Conservation (phyloP, 805 yeast species). For the Crinitomyces ghanaensis region DNA sequence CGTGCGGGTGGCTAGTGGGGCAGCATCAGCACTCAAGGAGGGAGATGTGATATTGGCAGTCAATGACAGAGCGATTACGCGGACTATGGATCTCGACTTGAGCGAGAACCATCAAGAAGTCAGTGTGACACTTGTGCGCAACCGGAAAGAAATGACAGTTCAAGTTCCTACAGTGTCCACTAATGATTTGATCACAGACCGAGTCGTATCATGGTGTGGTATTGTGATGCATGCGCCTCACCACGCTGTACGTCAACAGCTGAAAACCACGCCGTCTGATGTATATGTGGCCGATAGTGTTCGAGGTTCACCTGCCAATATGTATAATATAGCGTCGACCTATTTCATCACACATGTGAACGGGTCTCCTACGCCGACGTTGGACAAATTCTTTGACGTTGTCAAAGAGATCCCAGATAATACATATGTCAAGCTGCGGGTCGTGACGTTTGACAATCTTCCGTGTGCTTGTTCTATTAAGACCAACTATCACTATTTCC, state of each 20-base stretch:
- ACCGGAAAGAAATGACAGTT: constrained; percentile 49
- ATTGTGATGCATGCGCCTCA: constrained; percentile 80
- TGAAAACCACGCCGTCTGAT: constrained; percentile 56
- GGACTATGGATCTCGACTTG: constrained; percentile 52
- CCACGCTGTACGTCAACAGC: constrained; percentile 79
- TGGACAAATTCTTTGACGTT: constrained; percentile 54
- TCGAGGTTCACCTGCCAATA: constrained; percentile 78
- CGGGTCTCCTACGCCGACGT: constrained; percentile 57
- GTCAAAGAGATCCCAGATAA: constrained; percentile 66
- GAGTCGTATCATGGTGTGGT: constrained; percentile 74
- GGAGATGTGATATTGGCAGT: constrained; percentile 75
- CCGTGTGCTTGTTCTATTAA: constrained; percentile 79
- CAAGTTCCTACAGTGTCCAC: constrained; percentile 56
- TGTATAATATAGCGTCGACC: constrained; percentile 66
- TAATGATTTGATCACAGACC: constrained; percentile 45
- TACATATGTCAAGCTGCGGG: constrained; percentile 67
- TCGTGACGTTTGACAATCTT: constrained; percentile 75
- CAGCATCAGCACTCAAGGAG: constrained; percentile 26
- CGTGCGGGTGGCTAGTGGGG: constrained; percentile 45
- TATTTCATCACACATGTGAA: constrained; percentile 85
- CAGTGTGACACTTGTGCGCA: constrained; percentile 58
- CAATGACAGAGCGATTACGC: constrained; percentile 51
- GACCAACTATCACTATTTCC: constrained; percentile 80
- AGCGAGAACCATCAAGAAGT: constrained; percentile 35
- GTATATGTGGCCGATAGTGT: constrained; percentile 72